These are phyloP conservation scores for Apiotrichum montevideense DNA, from an alignment of 1,284 basidiomycete genomes.

Conservation along the genomic window DNA sequence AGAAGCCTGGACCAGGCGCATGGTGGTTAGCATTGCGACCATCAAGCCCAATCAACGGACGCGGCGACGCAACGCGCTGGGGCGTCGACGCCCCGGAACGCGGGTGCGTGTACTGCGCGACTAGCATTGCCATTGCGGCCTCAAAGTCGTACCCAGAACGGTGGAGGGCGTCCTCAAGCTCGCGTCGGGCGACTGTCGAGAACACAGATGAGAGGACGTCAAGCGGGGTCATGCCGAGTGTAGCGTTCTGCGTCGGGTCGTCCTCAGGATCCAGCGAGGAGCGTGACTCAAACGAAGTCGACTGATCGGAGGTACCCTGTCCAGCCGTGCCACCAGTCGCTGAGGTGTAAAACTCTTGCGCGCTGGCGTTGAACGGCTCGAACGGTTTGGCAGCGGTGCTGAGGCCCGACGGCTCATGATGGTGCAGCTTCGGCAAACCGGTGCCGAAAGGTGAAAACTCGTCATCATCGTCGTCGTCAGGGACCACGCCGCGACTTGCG, in stretches of 20 bases:
- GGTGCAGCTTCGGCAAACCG: slow-evolving; percentile 28
- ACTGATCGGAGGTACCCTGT: not conserved
- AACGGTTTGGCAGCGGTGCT: slow-evolving; percentile 38
- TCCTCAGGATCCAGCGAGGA: slow-evolving; percentile 43
- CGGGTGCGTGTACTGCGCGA: slow-evolving; percentile 56
- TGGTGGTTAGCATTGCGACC: slow-evolving; percentile 20
- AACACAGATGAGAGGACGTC: slow-evolving; percentile 93
- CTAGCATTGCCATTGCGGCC: slow-evolving; percentile 82
- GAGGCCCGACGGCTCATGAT: slow-evolving; percentile 23
- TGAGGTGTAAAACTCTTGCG: not conserved
- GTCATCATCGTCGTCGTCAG: slow-evolving; percentile 50
- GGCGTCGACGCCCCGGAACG: slow-evolving; percentile 43
- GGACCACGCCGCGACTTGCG: slow-evolving; percentile 30
- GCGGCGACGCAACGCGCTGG: slow-evolving; percentile 33
- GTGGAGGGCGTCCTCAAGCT: slow-evolving; percentile 86
- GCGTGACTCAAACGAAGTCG: slow-evolving; percentile 44
- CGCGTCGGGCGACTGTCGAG: slow-evolving; percentile 74
- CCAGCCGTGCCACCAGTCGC: not conserved
- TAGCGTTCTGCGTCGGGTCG: slow-evolving; percentile 24
- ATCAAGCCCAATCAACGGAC: slow-evolving; percentile 31
- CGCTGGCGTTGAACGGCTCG: slow-evolving; percentile 25
- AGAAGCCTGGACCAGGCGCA: slow-evolving; percentile 37
- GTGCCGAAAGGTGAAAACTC: slow-evolving; percentile 54
- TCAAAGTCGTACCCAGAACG: slow-evolving; percentile 91
- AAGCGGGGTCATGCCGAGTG: slow-evolving; percentile 88